Conservation (phyloP, 441 rosid genomes). For the Bocquillonia castaneifolia region DNA sequence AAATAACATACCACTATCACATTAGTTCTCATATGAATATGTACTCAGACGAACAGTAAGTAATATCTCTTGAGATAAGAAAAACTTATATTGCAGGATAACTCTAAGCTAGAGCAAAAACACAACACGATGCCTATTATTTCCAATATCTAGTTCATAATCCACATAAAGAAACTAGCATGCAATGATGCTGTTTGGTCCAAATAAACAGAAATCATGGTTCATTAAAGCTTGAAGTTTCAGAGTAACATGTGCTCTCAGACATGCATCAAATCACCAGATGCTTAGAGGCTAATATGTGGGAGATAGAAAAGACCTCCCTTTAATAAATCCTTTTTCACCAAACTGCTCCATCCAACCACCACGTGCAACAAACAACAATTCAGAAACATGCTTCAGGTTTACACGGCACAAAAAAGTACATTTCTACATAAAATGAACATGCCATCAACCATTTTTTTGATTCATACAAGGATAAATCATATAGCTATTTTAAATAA, state of each 20-base stretch:
- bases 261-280: background rate
- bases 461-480: background rate
- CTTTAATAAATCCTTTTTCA: background rate
- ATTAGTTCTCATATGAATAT: background rate
- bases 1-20: background rate
- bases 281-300: background rate
- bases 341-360: background rate
- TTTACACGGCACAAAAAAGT: background rate
- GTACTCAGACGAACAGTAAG: background rate
- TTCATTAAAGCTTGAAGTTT: background rate
- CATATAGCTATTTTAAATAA: background rate
- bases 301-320: background rate
- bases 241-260: background rate
- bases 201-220: background rate
- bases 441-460: constrained; percentile 1
- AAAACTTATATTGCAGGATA: background rate
- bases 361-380: background rate
- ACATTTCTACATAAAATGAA: background rate
- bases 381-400: background rate
- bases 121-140: background rate
- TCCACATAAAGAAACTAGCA: background rate
- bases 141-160: background rate
- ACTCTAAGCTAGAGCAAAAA: background rate
- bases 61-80: background rate
- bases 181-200: background rate